Base-by-base conservation (phyloP, 1,284 basidiomycete species). In the Rugosomyces carneus region DNA sequence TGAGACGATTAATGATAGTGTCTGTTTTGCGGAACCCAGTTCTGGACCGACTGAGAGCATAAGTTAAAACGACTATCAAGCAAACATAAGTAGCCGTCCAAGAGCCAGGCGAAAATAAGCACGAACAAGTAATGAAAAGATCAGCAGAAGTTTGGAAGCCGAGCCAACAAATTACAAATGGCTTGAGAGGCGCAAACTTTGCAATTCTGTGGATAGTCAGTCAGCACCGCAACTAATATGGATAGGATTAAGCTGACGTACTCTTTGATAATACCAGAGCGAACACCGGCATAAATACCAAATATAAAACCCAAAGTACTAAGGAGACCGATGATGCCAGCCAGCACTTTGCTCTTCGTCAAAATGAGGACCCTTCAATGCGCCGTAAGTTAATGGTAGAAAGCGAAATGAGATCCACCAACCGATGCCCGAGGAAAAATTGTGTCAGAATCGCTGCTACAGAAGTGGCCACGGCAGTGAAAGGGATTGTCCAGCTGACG, bases 1-100 rank as follows among this genome's bases (percentile, higher is more conserved):
- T 71, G 3, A 73, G 59, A 26, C 65, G 63, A 39, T 68, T 67
- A 42, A 74, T 58, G 27, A 71, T 58, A 0, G 55, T 65, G 37
- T 75, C 69, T 13, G 66, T 72, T 49, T 55, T 65, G 10, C 55
- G 59, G 53, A 69, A 66, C 7, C 72, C 72, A n/a, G 69, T 72
- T 36, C 66, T 60, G 1, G 65, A 65, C 18, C 61, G 64, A 24
- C 48, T 44, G 13, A 74, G 60, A 6, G 62, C 46, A 24, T 58
- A 56, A 13, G 60, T 57, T 37, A 74, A 56, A 9, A 50, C 57
- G 49, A 49, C 64, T 62, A 26, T 15, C 10, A 18, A 37, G 15
- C 5, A n/a, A 6, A 18, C 18, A 9, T 49, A 1, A 51, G 24
- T 15, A 19, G 21, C 10, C 1, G 27, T 13, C 19, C 27, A 13